These are phyloP conservation scores for Arthroderma uncinatum DNA, from an alignment of 2,329 filamentous ascomycete species.

Conservation along the genomic window DNA sequence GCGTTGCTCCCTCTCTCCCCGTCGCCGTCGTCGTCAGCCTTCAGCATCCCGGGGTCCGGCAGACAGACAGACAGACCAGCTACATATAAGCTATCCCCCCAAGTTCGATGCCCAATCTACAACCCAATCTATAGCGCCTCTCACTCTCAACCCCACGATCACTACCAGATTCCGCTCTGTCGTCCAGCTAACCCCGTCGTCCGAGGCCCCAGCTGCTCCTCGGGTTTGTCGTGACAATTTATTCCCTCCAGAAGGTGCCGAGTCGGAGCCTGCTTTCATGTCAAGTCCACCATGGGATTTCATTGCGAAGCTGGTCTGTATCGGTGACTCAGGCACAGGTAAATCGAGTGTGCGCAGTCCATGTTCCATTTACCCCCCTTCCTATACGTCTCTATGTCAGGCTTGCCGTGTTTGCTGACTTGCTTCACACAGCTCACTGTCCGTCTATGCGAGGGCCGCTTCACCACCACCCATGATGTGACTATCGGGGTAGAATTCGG, in stretches of 20 bases:
- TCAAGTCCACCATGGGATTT: constrained; percentile 80
- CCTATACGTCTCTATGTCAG: background rate
- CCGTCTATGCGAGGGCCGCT: constrained; percentile 90
- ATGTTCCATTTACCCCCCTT: background rate
- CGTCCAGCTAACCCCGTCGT: background rate
- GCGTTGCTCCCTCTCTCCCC: background rate
- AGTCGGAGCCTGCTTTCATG: constrained; percentile 25
- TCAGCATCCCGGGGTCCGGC: background rate
- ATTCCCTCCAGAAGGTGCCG: constrained; percentile 7
- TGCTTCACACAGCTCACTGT: constrained; percentile 60
- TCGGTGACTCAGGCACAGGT: constrained; percentile 91
- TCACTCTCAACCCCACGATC: constrained; percentile 13
- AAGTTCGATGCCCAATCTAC: constrained; percentile 4
- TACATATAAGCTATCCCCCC: background rate
- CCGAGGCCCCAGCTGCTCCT: background rate
- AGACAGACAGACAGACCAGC: background rate
- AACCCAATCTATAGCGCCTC: constrained; percentile 2
- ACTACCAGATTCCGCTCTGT: background rate
- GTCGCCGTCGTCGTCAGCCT: background rate
- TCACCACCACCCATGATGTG: constrained; percentile 88
- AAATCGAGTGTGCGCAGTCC: constrained; percentile 58
- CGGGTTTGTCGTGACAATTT: background rate
- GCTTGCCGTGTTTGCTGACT: background rate
- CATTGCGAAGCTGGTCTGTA: constrained; percentile 96
- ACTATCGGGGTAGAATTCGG: constrained; percentile 97